Percentiles rank a stretch among this genome's conserved stretches.
Conservation (phyloP, 768 basidiomycete species). For the Russula emetica region DNA sequence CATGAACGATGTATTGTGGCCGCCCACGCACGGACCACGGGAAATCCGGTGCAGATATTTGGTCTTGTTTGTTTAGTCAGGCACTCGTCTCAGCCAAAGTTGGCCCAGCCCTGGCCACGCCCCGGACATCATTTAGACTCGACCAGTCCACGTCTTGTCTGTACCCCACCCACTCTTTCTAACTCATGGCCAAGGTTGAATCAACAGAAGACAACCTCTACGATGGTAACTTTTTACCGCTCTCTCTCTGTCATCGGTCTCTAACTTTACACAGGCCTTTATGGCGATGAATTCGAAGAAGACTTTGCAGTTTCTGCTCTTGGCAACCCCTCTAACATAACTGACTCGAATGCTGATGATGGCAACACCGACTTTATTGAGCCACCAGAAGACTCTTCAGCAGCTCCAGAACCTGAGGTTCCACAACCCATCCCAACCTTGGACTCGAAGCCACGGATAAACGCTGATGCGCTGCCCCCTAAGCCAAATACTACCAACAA, state of each 20-base stretch:
- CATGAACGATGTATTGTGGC: conserved; percentile 4
- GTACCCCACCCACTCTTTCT: neutral
- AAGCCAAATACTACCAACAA: conserved; percentile 6
- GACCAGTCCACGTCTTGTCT: conserved; percentile 5
- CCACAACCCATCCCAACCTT: conserved; percentile 12
- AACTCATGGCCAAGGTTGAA: conserved; percentile 25
- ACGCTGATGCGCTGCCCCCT: conserved; percentile 17
- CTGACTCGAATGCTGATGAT: conserved; percentile 6
- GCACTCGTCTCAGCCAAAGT: neutral
- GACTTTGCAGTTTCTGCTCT: conserved; percentile 23
- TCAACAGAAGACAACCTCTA: conserved; percentile 27
- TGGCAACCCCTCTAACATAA: conserved; percentile 10
- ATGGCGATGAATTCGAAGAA: conserved; percentile 29
- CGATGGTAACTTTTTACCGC: conserved; percentile 10
- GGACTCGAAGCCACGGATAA: conserved; percentile 8
- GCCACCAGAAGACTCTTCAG: conserved; percentile 13
- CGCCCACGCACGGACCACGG: conserved; percentile 13
- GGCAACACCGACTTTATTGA: conserved; percentile 3
- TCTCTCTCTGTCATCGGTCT: neutral
- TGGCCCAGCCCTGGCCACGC: neutral
- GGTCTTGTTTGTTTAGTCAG: conserved; percentile 14
- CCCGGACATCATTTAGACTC: neutral
- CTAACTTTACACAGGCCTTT: conserved; percentile 20
- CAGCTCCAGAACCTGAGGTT: neutral
- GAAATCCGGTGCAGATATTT: neutral